These are phyloP conservation scores for Colletotrichum nymphaeae DNA, from an alignment of 2,329 filamentous ascomycete genomes.

Conservation along the genomic window DNA sequence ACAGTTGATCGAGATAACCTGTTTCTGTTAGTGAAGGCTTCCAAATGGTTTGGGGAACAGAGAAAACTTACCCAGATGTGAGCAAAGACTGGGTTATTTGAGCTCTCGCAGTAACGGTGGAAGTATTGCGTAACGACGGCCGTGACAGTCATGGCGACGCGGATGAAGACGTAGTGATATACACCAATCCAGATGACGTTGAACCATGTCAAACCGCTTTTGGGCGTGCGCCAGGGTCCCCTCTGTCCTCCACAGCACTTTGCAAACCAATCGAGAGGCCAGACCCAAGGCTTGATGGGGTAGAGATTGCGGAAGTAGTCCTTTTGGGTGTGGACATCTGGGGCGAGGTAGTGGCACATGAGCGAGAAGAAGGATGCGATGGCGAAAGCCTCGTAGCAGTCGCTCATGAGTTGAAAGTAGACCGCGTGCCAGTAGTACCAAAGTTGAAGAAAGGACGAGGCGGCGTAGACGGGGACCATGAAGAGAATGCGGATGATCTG, in stretches of 20 bases:
- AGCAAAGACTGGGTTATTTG: constrained; percentile 81
- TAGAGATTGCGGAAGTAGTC: constrained; percentile 79
- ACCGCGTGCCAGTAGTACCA: constrained; percentile 81
- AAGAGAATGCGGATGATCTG: constrained; percentile 89
- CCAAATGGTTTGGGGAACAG: constrained; percentile 4
- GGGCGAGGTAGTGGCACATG: constrained; percentile 83
- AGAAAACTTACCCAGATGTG: constrained; percentile 78
- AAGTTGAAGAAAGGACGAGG: constrained; percentile 79
- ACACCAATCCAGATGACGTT: constrained; percentile 86
- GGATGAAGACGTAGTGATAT: constrained; percentile 88
- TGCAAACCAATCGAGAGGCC: constrained; percentile 77
- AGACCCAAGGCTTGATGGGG: constrained; percentile 78
- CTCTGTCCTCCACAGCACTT: constrained; percentile 76
- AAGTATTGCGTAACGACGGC: constrained; percentile 79
- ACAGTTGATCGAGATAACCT: constrained; percentile 77
- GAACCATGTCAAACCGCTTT: constrained; percentile 89
- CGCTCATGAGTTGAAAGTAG: constrained; percentile 83
- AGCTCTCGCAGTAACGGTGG: constrained; percentile 81
- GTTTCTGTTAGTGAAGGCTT: constrained; percentile 14
- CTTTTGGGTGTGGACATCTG: constrained; percentile 83
- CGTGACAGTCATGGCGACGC: constrained; percentile 82
- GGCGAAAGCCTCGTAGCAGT: constrained; percentile 91
- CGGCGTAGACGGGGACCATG: constrained; percentile 86
- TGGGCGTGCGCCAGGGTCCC: constrained; percentile 78
- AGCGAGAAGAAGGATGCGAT: constrained; percentile 89